Conservation (phyloP, 1,284 basidiomycete genomes). For the Microbotryomycetes sp. region DNA sequence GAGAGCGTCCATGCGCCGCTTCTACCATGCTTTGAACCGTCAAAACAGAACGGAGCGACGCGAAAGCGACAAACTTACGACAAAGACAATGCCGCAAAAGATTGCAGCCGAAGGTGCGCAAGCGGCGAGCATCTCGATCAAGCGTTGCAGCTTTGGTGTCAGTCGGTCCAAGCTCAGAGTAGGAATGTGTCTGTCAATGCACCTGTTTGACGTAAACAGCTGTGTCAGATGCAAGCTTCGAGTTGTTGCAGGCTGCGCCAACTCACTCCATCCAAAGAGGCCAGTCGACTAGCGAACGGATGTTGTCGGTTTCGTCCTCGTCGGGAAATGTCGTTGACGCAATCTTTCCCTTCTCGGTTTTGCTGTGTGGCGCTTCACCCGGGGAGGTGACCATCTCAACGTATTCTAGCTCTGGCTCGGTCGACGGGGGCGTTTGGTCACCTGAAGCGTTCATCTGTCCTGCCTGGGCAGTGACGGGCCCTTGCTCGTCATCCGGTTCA, state of each 20-base stretch:
- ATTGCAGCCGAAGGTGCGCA: not conserved
- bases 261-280: constrained; percentile 8
- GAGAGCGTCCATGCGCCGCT: constrained; percentile 6
- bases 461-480: too few relatives aligned
- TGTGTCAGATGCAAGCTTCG: too few relatives aligned
- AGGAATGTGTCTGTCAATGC: not conserved
- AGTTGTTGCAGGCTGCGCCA: too few relatives aligned
- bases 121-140: constrained; percentile 5
- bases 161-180: not conserved
- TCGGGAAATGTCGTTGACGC: not conserved
- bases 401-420: too few relatives aligned
- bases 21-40: not conserved
- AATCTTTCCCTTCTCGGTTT: not conserved
- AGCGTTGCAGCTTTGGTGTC: not conserved
- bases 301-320: not conserved
- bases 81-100: constrained; percentile 17
- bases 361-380: too few relatives aligned
- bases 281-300: not conserved
- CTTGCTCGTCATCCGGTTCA: too few relatives aligned
- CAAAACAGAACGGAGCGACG: not conserved
- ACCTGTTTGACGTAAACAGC: not conserved
- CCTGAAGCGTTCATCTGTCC: too few relatives aligned
- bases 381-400: too few relatives aligned
- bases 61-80: not conserved
- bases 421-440: too few relatives aligned